Base-by-base conservation (phyloP, 352 stramenopile genomes). In the Pythium vanterpoolii region DNA sequence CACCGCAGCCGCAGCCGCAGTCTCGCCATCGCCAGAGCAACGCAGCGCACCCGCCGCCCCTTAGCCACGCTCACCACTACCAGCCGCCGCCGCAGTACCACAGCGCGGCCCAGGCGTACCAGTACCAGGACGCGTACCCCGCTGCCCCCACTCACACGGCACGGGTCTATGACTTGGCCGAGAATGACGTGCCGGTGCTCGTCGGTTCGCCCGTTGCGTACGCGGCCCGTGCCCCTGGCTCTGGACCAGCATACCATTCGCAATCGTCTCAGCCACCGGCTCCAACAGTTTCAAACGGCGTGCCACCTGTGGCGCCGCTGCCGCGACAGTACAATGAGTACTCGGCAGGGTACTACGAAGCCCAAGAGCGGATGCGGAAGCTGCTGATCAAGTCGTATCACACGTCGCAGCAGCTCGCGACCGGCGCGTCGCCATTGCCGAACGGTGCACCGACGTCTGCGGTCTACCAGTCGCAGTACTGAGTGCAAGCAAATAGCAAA, bases 361-460 rank as follows among this genome's bases (percentile, higher is more conserved):
- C 77, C 7, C 78, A 90, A 64, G 76, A 89, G 45, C 78, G 79
- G 11, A 92, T 92, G 78, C 76, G 77, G 16, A 87, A 87, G 45
- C 68, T 92, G 27, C 62, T 92, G 38, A 68, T 89, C 56, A 88
- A 92, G 73, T 89, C 79, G 39, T 89, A 89, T 62, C 72, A 88
- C 65, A 92, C 83, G 44, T 81, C 89, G 58, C 79, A 89, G 67
- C 78, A 89, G 57, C 78, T 92, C 57, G 83, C 77, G 11, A 75
- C 77, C 1, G 72, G 75, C 3, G 54, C 46, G 26, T 43, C 52
- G 5, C 52, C 54, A 2, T 30, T 55, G 14, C 36, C 28, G 0
- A 21, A 46, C 18, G 21, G 24, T 11, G 40, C 42, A 34, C 45
- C 40, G 31, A 53, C 57, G 40, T 49, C 48, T 5, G 33, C 39